A percentile compares a stretch with the other conserved stretches of the same genome.
phyloP scores from a whole-genome alignment of 1,284 basidiomycete genomes.

The Cutaneotrichosporon arboriforme region DNA sequence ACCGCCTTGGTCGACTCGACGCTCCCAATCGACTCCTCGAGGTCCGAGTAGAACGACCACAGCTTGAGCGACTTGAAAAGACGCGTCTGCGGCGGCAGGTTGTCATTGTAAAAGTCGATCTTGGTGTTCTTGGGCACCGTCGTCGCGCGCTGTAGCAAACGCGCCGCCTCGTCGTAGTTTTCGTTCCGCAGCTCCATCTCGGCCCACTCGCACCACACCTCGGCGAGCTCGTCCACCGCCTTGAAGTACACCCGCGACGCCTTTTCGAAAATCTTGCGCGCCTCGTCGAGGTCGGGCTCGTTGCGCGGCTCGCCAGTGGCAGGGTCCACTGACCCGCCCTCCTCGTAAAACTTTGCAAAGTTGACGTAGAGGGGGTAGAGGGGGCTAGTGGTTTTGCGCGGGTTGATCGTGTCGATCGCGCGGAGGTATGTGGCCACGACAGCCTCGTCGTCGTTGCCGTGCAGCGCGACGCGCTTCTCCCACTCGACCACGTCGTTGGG shows the following conservation, averaged over 20 bases:
- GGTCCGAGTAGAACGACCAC: conserved; percentile 97
- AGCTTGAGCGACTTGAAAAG: conserved; percentile 97
- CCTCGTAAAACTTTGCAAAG: conserved; percentile 97
- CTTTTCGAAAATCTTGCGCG: conserved; percentile 88
- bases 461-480: conserved; percentile 95
- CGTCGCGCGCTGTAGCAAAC: conserved; percentile 92
- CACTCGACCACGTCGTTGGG: conserved; percentile 98
- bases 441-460: conserved; percentile 88
- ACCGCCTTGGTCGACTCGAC: conserved; percentile 87
- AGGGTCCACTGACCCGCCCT: conserved; percentile 64
- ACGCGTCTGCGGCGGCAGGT: conserved; percentile 76
- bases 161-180: conserved; percentile 91
- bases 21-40: conserved; percentile 92
- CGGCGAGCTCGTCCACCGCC: conserved; percentile 94
- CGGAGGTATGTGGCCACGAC: conserved; percentile 87
- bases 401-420: conserved; percentile 81
- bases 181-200: conserved; percentile 96
- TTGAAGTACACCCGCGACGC: conserved; percentile 87
- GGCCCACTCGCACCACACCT: conserved; percentile 99
- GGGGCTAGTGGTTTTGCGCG: conserved; percentile 86
- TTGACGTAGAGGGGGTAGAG: conserved; percentile 86
- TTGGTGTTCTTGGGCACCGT: conserved; percentile 83
- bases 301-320: conserved; percentile 57
- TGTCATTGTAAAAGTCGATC: conserved; percentile 90
- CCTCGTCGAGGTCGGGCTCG: conserved; percentile 74